A percentile compares a stretch with the other conserved stretches of the same genome.
These are phyloP conservation scores for Fraxinus ornus DNA, from an alignment of 305 asterid genomes.

Conservation along the genomic window DNA sequence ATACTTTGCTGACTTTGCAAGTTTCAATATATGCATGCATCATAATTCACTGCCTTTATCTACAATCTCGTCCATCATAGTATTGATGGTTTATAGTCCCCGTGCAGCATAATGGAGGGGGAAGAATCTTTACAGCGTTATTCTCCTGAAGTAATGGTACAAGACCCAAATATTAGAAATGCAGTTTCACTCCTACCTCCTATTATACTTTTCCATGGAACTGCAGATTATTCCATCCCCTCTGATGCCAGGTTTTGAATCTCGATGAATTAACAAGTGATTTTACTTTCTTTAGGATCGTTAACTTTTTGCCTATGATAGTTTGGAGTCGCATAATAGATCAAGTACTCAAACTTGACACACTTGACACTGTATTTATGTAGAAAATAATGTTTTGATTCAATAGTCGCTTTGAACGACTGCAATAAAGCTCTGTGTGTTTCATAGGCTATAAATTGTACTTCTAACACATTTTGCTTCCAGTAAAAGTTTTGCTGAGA, in stretches of 20 bases:
- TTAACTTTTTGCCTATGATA: neutral
- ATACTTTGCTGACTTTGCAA: neutral
- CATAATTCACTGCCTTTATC: conserved; percentile 3
- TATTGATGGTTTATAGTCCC: conserved; percentile 12
- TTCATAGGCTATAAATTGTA: neutral
- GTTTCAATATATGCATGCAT: neutral
- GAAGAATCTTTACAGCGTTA: conserved; percentile 68
- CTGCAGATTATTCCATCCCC: conserved; percentile 93
- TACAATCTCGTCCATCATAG: neutral
- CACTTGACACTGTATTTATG: neutral
- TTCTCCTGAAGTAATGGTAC: conserved; percentile 80
- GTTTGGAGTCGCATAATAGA: neutral
- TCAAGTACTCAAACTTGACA: neutral
- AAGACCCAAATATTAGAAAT: conserved; percentile 54
- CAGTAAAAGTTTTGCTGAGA: conserved; percentile 75
- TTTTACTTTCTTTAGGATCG: neutral
- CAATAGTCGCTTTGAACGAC: neutral
- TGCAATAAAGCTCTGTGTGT: neutral
- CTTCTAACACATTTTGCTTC: conserved; percentile 4
- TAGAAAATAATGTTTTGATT: neutral
- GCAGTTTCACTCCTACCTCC: conserved; percentile 84
- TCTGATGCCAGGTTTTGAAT: conserved; percentile 66
- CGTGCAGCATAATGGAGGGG: conserved; percentile 93
- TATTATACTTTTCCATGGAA: conserved; percentile 84
- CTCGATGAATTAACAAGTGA: conserved; percentile 8